phyloP scores from a whole-genome alignment of 2,329 filamentous ascomycete species.

The Beauveria pseudobassiana region DNA sequence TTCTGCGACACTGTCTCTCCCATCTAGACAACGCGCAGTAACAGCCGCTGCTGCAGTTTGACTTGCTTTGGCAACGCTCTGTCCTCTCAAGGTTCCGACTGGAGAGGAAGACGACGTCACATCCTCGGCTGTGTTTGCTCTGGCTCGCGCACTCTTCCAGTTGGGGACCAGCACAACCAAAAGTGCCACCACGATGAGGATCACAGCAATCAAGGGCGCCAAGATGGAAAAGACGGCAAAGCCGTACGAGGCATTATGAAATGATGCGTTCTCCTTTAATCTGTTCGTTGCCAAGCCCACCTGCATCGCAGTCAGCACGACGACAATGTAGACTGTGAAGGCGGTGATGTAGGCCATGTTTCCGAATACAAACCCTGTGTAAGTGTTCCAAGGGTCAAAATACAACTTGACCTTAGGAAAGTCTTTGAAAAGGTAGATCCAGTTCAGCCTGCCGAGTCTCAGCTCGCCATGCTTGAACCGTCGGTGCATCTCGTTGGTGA shows the following conservation, averaged over 20 bases:
- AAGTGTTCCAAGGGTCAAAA: neutral
- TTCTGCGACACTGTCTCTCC: too few relatives aligned
- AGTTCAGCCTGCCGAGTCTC: neutral
- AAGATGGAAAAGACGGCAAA: neutral
- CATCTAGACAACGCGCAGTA: too few relatives aligned
- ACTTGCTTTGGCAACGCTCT: too few relatives aligned
- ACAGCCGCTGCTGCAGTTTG: too few relatives aligned
- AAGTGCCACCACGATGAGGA: neutral
- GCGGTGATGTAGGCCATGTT: neutral
- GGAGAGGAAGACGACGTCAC: too few relatives aligned
- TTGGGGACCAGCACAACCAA: too few relatives aligned
- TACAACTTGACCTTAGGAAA: too few relatives aligned
- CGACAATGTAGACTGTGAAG: neutral
- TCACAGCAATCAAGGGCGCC: neutral
- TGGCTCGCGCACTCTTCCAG: too few relatives aligned
- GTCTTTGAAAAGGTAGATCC: neutral
- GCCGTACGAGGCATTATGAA: neutral
- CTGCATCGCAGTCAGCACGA: neutral
- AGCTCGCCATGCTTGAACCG: neutral
- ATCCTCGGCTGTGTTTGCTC: too few relatives aligned
- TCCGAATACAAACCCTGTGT: neutral
- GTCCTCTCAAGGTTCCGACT: too few relatives aligned
- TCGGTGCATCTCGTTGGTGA: neutral
- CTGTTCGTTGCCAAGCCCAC: neutral
- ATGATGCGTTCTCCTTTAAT: neutral